Conservation (phyloP, 495 filamentous ascomycete species). For the Aspergillus steynii region DNA sequence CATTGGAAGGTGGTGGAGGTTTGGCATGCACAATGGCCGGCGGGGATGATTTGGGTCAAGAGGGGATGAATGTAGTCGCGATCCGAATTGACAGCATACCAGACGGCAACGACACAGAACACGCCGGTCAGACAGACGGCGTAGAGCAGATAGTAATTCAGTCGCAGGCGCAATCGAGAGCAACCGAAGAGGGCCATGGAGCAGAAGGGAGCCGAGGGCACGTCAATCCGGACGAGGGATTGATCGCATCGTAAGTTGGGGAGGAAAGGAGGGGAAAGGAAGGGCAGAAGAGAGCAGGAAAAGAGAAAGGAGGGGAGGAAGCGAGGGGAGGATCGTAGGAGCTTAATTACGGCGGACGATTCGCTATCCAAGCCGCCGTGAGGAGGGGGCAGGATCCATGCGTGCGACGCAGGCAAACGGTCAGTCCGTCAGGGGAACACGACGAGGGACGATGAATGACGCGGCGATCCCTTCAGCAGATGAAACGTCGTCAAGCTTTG, state of each 20-base stretch:
- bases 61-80: slow-evolving; percentile 38
- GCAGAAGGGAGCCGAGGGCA: slow-evolving; percentile 7
- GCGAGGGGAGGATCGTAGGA: background rate
- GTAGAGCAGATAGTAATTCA: slow-evolving; percentile 25
- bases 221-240: background rate
- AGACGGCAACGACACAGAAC: slow-evolving; percentile 27
- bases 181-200: slow-evolving; percentile 28
- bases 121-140: slow-evolving; percentile 21
- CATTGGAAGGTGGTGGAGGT: slow-evolving; percentile 45
- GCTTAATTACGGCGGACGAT: background rate
- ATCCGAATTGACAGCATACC: slow-evolving; percentile 45
- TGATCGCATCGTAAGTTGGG: slow-evolving; percentile 18
- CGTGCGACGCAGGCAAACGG: too few species aligned
- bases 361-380: too few species aligned
- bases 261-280: slow-evolving; percentile 2
- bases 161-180: slow-evolving; percentile 28
- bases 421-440: too few species aligned
- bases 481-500: too few species aligned
- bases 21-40: slow-evolving; percentile 43
- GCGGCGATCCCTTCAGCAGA: too few species aligned
- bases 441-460: too few species aligned
- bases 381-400: too few species aligned
- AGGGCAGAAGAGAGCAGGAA: slow-evolving; percentile 12
- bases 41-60: slow-evolving; percentile 41
- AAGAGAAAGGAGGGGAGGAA: slow-evolving; percentile 1